phyloP scores from a whole-genome alignment of 768 basidiomycete genomes.

The Lactarius akahatsu region DNA sequence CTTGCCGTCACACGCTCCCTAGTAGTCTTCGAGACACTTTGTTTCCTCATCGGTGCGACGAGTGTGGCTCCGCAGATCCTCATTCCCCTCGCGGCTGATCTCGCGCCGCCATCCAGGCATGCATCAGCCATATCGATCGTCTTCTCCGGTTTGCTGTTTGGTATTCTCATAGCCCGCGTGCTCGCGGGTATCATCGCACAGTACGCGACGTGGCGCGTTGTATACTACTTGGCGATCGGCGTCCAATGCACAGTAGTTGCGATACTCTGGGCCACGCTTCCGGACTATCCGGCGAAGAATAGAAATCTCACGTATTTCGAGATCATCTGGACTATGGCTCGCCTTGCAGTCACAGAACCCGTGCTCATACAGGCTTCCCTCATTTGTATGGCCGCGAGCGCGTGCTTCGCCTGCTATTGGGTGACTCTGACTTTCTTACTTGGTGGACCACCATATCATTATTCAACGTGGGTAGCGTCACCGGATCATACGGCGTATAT shows the following conservation, averaged over 20 bases:
- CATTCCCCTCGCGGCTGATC: conserved; percentile 76
- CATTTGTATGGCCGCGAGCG: conserved; percentile 57
- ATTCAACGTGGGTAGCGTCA: conserved; percentile 55
- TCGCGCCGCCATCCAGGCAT: conserved; percentile 70
- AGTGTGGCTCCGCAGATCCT: conserved; percentile 77
- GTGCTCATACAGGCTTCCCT: conserved; percentile 67
- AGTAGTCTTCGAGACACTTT: conserved; percentile 60
- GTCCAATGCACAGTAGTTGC: conserved; percentile 21
- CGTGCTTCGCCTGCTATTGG: conserved; percentile 52
- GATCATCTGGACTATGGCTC: conserved; percentile 75
- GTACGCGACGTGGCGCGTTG: conserved; percentile 42
- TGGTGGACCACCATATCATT: conserved; percentile 71
- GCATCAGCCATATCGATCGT: conserved; percentile 78
- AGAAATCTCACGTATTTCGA: conserved; percentile 34
- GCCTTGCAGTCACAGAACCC: conserved; percentile 75
- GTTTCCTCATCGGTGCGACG: conserved; percentile 66
- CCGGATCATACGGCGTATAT: not conserved
- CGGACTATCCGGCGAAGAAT: conserved; percentile 27
- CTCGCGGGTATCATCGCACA: conserved; percentile 44
- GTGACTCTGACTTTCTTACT: conserved; percentile 77
- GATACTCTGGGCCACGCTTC: conserved; percentile 21
- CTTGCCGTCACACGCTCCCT: conserved; percentile 62
- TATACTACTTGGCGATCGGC: conserved; percentile 46
- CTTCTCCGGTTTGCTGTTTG: conserved; percentile 61
- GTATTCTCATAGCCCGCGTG: conserved; percentile 72